Percentiles rank a stretch among this genome's conserved stretches.
phyloP scores from a whole-genome alignment of 2,329 filamentous ascomycete genomes.

The Stachybotrys chlorohalonatus region DNA sequence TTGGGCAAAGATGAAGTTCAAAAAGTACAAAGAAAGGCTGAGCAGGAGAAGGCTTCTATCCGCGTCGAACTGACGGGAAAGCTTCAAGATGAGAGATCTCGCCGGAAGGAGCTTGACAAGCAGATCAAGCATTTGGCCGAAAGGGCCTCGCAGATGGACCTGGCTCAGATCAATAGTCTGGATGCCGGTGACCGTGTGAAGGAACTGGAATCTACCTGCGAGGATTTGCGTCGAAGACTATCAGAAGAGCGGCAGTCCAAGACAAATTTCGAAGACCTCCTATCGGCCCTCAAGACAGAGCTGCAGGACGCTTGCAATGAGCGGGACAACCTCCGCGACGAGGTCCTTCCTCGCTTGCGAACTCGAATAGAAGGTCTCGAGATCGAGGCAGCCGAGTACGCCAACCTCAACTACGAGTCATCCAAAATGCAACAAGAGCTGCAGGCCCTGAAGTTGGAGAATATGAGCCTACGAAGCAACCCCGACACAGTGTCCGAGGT shows the following conservation, averaged over 20 bases:
- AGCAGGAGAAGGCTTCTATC: constrained; percentile 85
- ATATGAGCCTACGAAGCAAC: constrained; percentile 45
- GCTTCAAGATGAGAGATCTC: constrained; percentile 75
- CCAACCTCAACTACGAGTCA: constrained; percentile 69
- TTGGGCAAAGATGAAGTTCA: constrained; percentile 65
- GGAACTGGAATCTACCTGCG: constrained; percentile 71
- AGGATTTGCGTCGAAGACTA: constrained; percentile 74
- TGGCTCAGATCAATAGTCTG: constrained; percentile 44
- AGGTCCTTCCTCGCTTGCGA: constrained; percentile 71
- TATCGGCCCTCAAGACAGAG: constrained; percentile 75
- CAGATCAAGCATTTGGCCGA: constrained; percentile 79
- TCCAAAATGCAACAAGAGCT: constrained; percentile 83
- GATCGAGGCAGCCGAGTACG: constrained; percentile 60
- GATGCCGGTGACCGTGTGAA: constrained; percentile 55
- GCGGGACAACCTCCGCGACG: constrained; percentile 83
- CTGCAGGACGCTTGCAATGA: constrained; percentile 77
- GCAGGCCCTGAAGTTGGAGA: constrained; percentile 58
- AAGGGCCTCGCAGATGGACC: constrained; percentile 57
- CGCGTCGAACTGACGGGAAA: constrained; percentile 78
- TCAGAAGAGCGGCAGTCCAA: constrained; percentile 80
- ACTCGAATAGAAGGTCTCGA: constrained; percentile 73
- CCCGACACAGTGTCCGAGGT: constrained; percentile 10
- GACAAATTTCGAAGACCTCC: constrained; percentile 86
- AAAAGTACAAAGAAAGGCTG: constrained; percentile 69
- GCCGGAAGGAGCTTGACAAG: constrained; percentile 66